Evolutionary conservation across 805 yeast genomes (phyloP), one percentile per base, ranked within the genome.

Genomic region (Cyberlindnera mississippiensis): DNA sequence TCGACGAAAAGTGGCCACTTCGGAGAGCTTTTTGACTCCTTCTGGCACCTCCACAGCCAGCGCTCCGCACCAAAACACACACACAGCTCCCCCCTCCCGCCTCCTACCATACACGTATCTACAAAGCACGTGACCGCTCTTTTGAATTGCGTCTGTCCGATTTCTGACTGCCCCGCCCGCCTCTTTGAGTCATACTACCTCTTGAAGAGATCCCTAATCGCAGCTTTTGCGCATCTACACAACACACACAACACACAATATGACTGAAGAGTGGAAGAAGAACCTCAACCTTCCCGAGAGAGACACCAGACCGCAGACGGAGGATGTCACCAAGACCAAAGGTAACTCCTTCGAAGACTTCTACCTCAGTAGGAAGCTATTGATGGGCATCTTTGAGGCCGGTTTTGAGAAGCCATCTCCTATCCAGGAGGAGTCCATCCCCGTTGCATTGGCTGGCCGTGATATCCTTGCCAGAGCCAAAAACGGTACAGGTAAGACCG

Each of bases 371-470:
- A 80, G 99, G 66, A 96, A 93, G 61, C 73, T 93, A 46, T 71
- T 93, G 61, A 93, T 93, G 99, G 99, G 99, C 28, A 91, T 93
- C 51, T 93, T 90, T 63, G 99, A 93, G 66, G 98, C 98, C 2
- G 99, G 99, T 37, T 93, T 93, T 60, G 99, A 93, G 64, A 88
- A 85, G 60, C 99, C 99, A 6, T 86, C 96, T 24, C 99, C 99
- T 15, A 89, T 93, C 61, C 99, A 93, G 67, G 97, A 91, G 67
- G 98, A 90, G 63, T 79, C 96, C 7, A 93, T 93, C 44, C 99
- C 99, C 3, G 87, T 88, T 58, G 96, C 97, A 1, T 73, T 93
- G 34, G 83, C 93, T 42, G 98, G 98, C 39, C 81, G 96, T 68
- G 99, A 93, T 65, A 85, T 93, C 46, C 75, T 93, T 49, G 99